Evolutionary conservation across 2,329 filamentous ascomycete genomes (phyloP).

Genomic region (Fusarium xyrophilum): DNA sequence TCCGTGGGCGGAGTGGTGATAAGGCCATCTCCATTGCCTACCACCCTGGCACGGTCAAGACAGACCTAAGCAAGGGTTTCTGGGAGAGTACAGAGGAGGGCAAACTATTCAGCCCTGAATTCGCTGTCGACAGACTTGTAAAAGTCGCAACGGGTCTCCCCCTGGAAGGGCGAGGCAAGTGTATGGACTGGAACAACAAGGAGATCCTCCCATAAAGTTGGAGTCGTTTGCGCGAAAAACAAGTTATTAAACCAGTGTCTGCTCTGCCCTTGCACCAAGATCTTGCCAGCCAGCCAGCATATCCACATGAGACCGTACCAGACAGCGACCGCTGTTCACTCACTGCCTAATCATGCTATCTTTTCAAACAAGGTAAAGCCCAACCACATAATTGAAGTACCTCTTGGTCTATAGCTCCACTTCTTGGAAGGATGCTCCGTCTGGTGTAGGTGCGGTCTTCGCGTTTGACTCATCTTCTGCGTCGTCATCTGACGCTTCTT

Average conservation of each 20-base stretch:
- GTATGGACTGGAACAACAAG: conserved; percentile 73
- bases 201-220: conserved; percentile 49
- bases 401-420: conserved; percentile 59
- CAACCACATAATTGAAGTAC: neutral
- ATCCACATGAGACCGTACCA: conserved; percentile 16
- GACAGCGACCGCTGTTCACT: neutral
- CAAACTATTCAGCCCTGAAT: conserved; percentile 71
- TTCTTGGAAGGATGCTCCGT: conserved; percentile 68
- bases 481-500: conserved; percentile 46
- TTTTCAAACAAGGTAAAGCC: conserved; percentile 2
- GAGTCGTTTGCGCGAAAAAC: neutral
- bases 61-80: conserved; percentile 74
- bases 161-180: conserved; percentile 63
- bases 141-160: conserved; percentile 61
- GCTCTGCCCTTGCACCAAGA: conserved; percentile 24
- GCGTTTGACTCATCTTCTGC: conserved; percentile 46
- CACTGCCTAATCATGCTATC: conserved; percentile 8
- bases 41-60: conserved; percentile 83
- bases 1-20: conserved; percentile 62
- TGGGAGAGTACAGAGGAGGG: conserved; percentile 68
- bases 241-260: conserved; percentile 36
- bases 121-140: conserved; percentile 69
- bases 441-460: conserved; percentile 57
- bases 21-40: conserved; percentile 73
- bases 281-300: conserved; percentile 19